Percentiles rank a stretch among this genome's conserved stretches.
These are phyloP conservation scores for Craspedostauros australis DNA, from an alignment of 108 stramenopile genomes.

Conservation along the genomic window DNA sequence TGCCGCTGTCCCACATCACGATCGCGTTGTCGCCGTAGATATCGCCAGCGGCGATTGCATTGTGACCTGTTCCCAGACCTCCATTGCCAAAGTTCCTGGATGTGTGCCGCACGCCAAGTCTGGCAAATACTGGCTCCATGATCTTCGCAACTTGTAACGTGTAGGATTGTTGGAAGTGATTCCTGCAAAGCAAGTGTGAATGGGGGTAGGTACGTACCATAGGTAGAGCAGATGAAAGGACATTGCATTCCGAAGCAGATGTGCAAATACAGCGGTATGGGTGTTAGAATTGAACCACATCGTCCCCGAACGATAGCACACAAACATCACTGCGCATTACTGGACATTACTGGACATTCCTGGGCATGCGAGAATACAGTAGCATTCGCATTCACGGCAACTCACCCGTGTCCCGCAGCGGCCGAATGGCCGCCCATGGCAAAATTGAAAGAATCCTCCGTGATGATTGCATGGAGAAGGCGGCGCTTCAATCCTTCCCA, in stretches of 20 bases:
- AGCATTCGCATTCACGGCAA: too few species aligned
- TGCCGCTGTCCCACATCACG: slow-evolving; percentile 59
- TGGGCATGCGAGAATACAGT: not conserved
- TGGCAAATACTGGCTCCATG: slow-evolving; percentile 49
- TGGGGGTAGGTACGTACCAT: not conserved
- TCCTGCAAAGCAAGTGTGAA: slow-evolving; percentile 12
- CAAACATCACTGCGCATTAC: not conserved
- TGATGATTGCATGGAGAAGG: slow-evolving; percentile 76
- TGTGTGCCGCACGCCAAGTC: slow-evolving; percentile 47
- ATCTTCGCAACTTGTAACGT: slow-evolving; percentile 54
- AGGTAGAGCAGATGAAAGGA: not conserved
- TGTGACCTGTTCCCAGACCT: slow-evolving; percentile 39
- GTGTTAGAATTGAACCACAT: not conserved
- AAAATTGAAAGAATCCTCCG: slow-evolving; percentile 61
- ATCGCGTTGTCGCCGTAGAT: slow-evolving; percentile 68
- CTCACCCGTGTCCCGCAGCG: slow-evolving; percentile 37
- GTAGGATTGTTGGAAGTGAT: slow-evolving; percentile 56
- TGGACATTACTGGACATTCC: too few species aligned
- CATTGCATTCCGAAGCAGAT: too few species aligned
- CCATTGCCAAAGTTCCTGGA: slow-evolving; percentile 51
- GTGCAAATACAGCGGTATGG: not conserved
- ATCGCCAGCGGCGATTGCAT: slow-evolving; percentile 36
- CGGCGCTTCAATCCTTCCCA: slow-evolving; percentile 56
- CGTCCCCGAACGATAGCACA: not conserved
- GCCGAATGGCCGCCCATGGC: slow-evolving; percentile 55